Evolutionary conservation across 2,329 filamentous ascomycete genomes (phyloP).

Genomic region (Penicillium digitatum): DNA sequence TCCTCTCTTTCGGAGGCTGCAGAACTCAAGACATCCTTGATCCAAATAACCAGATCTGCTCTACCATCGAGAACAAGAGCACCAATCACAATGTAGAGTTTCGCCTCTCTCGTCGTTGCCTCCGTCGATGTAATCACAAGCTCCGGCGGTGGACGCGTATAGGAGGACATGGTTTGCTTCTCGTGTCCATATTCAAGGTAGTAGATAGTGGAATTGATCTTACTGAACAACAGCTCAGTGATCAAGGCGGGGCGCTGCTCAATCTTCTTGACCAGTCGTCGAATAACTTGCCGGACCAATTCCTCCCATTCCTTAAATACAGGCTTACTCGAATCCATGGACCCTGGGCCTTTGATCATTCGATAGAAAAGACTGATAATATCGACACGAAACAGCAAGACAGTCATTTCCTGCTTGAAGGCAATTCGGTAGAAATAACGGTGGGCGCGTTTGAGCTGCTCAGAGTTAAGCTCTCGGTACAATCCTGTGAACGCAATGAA

Average conservation of each 20-base stretch:
- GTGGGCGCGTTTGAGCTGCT: slow-evolving; percentile 86
- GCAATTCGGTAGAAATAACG: slow-evolving; percentile 90
- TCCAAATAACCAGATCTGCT: slow-evolving; percentile 71
- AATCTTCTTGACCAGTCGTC: slow-evolving; percentile 76
- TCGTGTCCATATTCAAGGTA: slow-evolving; percentile 91
- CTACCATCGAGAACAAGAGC: slow-evolving; percentile 77
- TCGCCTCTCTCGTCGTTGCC: slow-evolving; percentile 59
- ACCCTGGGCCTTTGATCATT: slow-evolving; percentile 85
- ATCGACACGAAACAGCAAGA: slow-evolving; percentile 85
- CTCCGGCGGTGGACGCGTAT: slow-evolving; percentile 69
- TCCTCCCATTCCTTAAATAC: slow-evolving; percentile 88
- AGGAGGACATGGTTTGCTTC: slow-evolving; percentile 64
- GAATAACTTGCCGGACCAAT: slow-evolving; percentile 76
- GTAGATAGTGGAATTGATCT: slow-evolving; percentile 74
- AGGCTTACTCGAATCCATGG: slow-evolving; percentile 63
- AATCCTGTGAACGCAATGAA: slow-evolving; percentile 76
- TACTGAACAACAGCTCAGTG: slow-evolving; percentile 92
- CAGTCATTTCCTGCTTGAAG: slow-evolving; percentile 88
- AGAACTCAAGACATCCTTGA: slow-evolving; percentile 65
- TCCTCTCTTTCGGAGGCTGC: slow-evolving; percentile 69
- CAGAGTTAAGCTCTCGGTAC: slow-evolving; percentile 72
- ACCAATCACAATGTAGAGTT: slow-evolving; percentile 75
- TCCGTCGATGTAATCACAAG: slow-evolving; percentile 74
- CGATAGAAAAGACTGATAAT: slow-evolving; percentile 83
- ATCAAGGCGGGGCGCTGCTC: slow-evolving; percentile 79